Conservation (phyloP, 352 stramenopile genomes). For the Globisporangium rhizosaccharum region DNA sequence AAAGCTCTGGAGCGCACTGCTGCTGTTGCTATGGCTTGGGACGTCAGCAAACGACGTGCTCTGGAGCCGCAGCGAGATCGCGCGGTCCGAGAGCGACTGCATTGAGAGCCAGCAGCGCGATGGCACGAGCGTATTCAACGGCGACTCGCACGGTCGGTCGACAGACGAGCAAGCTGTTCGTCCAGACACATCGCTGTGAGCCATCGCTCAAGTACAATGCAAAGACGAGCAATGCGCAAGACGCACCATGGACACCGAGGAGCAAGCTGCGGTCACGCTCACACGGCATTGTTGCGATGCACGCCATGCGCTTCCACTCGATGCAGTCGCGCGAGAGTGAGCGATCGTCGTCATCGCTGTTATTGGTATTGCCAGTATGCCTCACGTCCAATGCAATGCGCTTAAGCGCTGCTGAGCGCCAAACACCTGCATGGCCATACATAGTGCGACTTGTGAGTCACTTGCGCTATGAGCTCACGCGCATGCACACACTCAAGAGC, state of each 20-base stretch:
- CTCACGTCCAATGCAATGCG: constrained; percentile 9
- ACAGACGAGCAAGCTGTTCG: constrained; percentile 22
- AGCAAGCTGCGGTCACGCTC: constrained; percentile 17
- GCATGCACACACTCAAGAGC: background rate
- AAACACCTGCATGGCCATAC: constrained; percentile 11
- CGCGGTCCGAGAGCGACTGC: constrained; percentile 20
- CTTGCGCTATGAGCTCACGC: background rate
- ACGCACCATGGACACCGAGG: constrained; percentile 22
- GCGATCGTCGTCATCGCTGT: constrained; percentile 9
- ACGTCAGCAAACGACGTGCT: background rate
- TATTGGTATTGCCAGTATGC: background rate
- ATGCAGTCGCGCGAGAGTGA: background rate
- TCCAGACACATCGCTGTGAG: background rate
- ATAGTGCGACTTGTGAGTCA: background rate
- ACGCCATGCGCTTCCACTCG: constrained; percentile 27
- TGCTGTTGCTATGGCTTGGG: background rate
- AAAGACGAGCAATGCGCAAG: background rate
- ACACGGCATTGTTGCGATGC: constrained; percentile 12
- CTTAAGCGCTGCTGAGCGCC: constrained; percentile 12
- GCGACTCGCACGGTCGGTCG: constrained; percentile 25
- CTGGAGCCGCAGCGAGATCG: constrained; percentile 17
- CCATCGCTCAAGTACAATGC: background rate
- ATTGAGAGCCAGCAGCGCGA: constrained; percentile 33
- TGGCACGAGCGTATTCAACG: constrained; percentile 27
- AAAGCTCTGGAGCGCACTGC: constrained; percentile 28